These are phyloP conservation scores for Chimonanthus praecox DNA, from an alignment of 164 flowering plant genomes.

Conservation along the genomic window DNA sequence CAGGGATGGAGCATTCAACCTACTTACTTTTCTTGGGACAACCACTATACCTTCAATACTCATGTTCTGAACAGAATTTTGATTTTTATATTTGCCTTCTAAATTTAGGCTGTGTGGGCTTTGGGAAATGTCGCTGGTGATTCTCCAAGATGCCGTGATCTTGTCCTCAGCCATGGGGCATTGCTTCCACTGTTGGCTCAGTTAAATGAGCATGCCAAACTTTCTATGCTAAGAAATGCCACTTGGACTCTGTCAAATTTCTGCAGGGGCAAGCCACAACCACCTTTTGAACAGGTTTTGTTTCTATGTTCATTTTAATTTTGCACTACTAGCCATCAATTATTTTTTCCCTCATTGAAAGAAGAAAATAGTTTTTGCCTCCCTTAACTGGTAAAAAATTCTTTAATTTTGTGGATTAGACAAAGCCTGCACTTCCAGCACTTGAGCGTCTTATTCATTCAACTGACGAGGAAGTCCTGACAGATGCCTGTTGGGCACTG, in stretches of 20 bases:
- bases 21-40: too few species aligned
- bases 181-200: conserved; percentile 61
- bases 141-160: conserved; percentile 75
- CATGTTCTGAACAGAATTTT: not conserved
- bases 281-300: conserved; percentile 58
- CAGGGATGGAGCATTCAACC: too few species aligned
- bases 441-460: conserved; percentile 72
- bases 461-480: conserved; percentile 54
- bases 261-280: too few species aligned
- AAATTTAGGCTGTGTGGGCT: conserved; percentile 78
- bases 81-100: not conserved
- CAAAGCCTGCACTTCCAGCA: conserved; percentile 68
- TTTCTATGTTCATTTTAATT: not conserved
- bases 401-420: conserved; percentile 23
- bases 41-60: too few species aligned
- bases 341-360: not conserved
- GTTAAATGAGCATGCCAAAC: conserved; percentile 72
- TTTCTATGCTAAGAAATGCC: conserved; percentile 72
- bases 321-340: not conserved
- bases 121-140: conserved; percentile 89
- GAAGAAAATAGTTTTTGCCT: too few species aligned
- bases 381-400: not conserved
- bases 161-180: conserved; percentile 28
- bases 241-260: too few species aligned
- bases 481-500: too few species aligned